Evolutionary conservation across 805 yeast genomes (phyloP), one percentile per base, ranked within the genome.

Genomic region (Candida glaebosa): DNA sequence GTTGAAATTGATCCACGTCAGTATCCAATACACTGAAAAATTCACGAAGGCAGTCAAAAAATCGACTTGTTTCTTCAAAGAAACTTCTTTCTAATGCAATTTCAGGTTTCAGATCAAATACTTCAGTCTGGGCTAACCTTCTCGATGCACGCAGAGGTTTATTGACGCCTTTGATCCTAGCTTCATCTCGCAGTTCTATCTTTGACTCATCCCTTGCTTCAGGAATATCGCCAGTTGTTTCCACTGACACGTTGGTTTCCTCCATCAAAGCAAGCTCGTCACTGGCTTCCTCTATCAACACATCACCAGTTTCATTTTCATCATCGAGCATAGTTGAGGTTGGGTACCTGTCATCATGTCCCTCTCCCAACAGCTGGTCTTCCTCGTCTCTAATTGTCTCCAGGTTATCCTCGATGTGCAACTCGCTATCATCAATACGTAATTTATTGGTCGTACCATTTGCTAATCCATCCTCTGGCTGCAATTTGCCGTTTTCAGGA

Each of bases 81-180:
- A 53, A 58, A 3, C 43, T 49, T 10, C 37, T 38, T 43, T 48
- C 45, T n/a, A 65, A 37, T 17, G 48, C 53, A 9, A 61, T 47
- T 6, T 52, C 57, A 5, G 59, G 58, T 1, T 49, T 35, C 10
- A 51, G 57, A 14, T 45, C 47, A 33, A 28, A 22, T 34, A 26
- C 38, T 25, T 47, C 70, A 3, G 43, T 48, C 18, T 56, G 56
- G 14, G 60, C 63, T 18, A 66, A 53, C 34, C 71, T 38, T 38
- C 62, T 59, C 0, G 71, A 65, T 2, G 65, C 47, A 32, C 71
- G 43, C 10, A 46, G 41, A 19, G 46, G 44, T 37, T 71, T 73
- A 43, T 75, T 71, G 6, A 62, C 50, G 44, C 75, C 37, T 17
- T 46, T 42, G 38, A 12, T 20, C 14, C 12, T 28, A 10, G 31